phyloP scores from a whole-genome alignment of 2,329 filamentous ascomycete species.

The Allantophomopsis cytisporea region DNA sequence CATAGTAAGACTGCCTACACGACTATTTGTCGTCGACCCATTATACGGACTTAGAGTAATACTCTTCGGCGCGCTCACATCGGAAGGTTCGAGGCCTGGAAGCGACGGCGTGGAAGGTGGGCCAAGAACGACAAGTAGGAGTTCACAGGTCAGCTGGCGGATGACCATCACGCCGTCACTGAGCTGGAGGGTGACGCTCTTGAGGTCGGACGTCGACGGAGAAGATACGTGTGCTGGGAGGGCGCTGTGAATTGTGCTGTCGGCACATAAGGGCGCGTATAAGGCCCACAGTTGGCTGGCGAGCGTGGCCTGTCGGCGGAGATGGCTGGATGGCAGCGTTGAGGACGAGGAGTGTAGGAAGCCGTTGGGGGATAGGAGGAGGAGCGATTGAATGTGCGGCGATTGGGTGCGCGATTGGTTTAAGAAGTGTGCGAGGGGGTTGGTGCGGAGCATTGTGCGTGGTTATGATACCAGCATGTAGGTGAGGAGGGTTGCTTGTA shows the following conservation, averaged over 20 bases:
- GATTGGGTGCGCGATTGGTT: constrained; percentile 35
- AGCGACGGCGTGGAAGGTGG: constrained; percentile 18
- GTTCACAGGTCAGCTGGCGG: constrained; percentile 39
- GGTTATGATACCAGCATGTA: constrained; percentile 1
- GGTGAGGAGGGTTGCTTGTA: background rate
- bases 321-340: constrained; percentile 35
- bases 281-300: constrained; percentile 47
- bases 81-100: background rate
- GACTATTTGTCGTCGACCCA: background rate
- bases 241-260: constrained; percentile 25
- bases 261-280: constrained; percentile 30
- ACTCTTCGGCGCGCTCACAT: background rate
- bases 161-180: constrained; percentile 41
- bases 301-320: constrained; percentile 50
- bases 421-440: constrained; percentile 49
- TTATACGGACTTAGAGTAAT: background rate
- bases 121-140: constrained; percentile 49
- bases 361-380: constrained; percentile 44
- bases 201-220: constrained; percentile 5
- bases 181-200: constrained; percentile 32
- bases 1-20: background rate
- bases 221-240: constrained; percentile 20
- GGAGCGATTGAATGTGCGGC: constrained; percentile 40
- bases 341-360: constrained; percentile 51
- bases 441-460: constrained; percentile 38